phyloP scores from a whole-genome alignment of 495 filamentous ascomycete species.

The Xeromyces bisporus region DNA sequence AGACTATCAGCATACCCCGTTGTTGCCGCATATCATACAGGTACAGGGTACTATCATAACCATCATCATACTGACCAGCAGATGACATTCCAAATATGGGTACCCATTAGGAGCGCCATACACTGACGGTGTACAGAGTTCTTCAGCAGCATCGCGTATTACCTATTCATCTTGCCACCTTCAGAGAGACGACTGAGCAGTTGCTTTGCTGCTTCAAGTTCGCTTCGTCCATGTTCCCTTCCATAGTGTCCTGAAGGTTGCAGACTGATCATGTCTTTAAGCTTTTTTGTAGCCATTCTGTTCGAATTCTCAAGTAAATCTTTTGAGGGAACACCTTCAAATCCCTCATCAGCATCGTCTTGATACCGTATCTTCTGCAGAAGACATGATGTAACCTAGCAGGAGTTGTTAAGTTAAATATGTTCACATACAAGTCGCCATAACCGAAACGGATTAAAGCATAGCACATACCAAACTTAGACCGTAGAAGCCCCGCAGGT shows the following conservation, averaged over 20 bases:
- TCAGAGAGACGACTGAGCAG: conserved; percentile 36
- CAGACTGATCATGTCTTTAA: conserved; percentile 57
- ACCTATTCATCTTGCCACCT: background rate
- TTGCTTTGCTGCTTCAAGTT: conserved; percentile 61
- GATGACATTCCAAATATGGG: no score
- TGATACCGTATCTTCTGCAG: conserved; percentile 7
- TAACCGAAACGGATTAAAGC: background rate
- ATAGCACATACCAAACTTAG: conserved; percentile 59
- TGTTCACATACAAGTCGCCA: background rate
- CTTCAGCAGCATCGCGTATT: no score
- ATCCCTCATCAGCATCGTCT: conserved; percentile 1
- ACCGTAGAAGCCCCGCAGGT: conserved; percentile 83
- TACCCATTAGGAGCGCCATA: no score
- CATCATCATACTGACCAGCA: no score
- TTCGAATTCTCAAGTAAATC: conserved; percentile 50
- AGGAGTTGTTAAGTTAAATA: no score
- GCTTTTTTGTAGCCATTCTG: conserved; percentile 50
- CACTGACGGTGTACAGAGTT: no score
- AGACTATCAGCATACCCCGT: no score
- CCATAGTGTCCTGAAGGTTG: conserved; percentile 36
- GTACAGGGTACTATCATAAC: no score
- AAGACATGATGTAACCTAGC: background rate
- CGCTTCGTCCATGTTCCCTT: conserved; percentile 54
- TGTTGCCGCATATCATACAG: no score
- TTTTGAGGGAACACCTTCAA: conserved; percentile 14